Base-by-base conservation (phyloP, 2,329 filamentous ascomycete genomes). In the Grosmannia penicillata region DNA sequence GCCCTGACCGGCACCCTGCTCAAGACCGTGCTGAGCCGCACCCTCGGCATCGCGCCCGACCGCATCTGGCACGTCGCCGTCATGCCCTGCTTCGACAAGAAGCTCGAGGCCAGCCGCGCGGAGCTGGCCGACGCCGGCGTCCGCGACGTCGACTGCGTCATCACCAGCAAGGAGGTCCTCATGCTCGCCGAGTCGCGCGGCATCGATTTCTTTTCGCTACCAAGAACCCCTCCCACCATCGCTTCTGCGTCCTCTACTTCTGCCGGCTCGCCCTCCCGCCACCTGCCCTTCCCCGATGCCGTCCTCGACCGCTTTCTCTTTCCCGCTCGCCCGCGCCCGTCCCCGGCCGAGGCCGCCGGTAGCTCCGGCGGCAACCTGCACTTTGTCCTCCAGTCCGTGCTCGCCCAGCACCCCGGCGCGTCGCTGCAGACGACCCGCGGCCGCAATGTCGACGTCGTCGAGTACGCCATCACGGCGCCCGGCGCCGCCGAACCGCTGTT, bases 21-120 rank as follows among this genome's bases (percentile, higher is more conserved):
- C 39, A 98, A 98, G 59, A 89, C 85, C 1, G 74, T 82, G 1
- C 62, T 98, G 26, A 85, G 81, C 56, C 75, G 73, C 47, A 70
- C 65, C 37, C 69, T 87, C 44, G 74, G 74, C 25, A 75, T 95
- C 35, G 59, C 78, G 1, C 81, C 86, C 0, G 76, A 78, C 45
- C 75, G 78, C 48, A 86, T 98, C 54, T 98, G 89, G 84, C 89
- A 96, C 57, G 60, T 96, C 38, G 85, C 89, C 11, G 70, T 98
- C 33, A 98, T 98, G 91, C 91, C 91, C 17, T 98, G 91, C 57
- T 96, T 98, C 56, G 91, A 98, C 58, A 98, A 98, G 66, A 98
- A 98, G 58, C 71, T 98, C 22, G 91, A 98, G 61, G 91, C 91
- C 7, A 93, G 86, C 49, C 78, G 91, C 38, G 80, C 86, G 56